Evolutionary conservation across 345 rosid genomes (phyloP).

Genomic region (Rhodomyrtus tomentosa): DNA sequence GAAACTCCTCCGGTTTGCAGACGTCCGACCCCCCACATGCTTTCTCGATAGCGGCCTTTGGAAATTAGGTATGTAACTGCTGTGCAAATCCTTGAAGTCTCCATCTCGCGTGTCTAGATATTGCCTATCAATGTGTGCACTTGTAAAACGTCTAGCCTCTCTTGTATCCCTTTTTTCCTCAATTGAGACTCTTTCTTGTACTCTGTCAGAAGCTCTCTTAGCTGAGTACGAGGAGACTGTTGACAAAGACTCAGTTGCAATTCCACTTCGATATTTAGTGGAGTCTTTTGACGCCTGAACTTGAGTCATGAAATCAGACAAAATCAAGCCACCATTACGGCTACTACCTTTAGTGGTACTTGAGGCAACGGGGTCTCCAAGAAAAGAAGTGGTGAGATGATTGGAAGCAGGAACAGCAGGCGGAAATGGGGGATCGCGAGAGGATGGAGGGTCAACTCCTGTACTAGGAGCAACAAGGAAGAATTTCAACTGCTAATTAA

Average conservation of each 20-base stretch:
- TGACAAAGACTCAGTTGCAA: constrained; percentile 52
- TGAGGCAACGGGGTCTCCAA: constrained; percentile 43
- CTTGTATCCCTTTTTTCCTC: constrained; percentile 58
- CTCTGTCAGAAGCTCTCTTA: constrained; percentile 58
- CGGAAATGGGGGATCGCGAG: constrained; percentile 91
- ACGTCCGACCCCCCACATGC: constrained; percentile 63
- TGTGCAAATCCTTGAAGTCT: constrained; percentile 55
- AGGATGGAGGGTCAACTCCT: constrained; percentile 99
- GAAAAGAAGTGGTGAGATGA: constrained; percentile 34
- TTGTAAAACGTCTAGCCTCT: constrained; percentile 55
- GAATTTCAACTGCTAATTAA: constrained; percentile 48
- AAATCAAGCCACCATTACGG: constrained; percentile 76
- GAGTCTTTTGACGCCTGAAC: constrained; percentile 96
- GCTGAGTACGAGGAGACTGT: constrained; percentile 50
- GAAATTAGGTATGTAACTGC: constrained; percentile 78
- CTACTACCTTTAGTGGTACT: constrained; percentile 38
- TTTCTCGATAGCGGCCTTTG: constrained; percentile 93
- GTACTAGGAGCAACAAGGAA: constrained; percentile 67
- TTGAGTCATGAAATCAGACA: constrained; percentile 82
- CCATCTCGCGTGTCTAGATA: constrained; percentile 56
- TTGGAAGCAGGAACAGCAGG: constrained; percentile 66
- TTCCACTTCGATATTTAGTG: constrained; percentile 46
- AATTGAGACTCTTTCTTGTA: constrained; percentile 50
- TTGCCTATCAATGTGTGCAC: constrained; percentile 57
- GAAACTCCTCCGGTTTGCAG: constrained; percentile 90